Evolutionary conservation across 768 basidiomycete species (phyloP).

Genomic region (Lactarius hatsudake): DNA sequence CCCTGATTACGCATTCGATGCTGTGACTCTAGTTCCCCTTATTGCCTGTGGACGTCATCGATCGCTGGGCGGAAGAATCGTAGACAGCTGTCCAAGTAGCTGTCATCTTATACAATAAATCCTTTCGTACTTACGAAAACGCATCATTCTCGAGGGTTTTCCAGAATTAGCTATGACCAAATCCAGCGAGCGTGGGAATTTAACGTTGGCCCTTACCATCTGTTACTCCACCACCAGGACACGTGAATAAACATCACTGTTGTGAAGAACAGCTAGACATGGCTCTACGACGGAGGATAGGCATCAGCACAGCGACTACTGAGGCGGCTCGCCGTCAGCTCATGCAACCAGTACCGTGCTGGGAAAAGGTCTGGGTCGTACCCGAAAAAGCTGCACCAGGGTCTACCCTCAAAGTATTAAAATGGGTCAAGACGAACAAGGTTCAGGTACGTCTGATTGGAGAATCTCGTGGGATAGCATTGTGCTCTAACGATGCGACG

Average conservation of each 20-base stretch:
- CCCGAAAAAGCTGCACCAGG: conserved; percentile 55
- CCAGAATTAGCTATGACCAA: neutral
- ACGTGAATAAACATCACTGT: neutral
- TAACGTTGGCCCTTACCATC: neutral
- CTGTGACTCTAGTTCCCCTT: neutral
- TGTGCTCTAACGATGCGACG: conserved; percentile 10
- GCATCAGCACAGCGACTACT: conserved; percentile 70
- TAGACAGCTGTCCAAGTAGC: neutral
- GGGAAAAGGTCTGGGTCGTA: conserved; percentile 74
- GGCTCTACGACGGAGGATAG: conserved; percentile 74
- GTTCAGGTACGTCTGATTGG: conserved; percentile 51
- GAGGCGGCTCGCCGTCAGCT: conserved; percentile 79
- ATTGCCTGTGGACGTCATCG: conserved; percentile 42
- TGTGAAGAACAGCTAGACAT: conserved; percentile 37
- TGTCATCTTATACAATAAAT: neutral
- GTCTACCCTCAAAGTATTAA: conserved; percentile 62
- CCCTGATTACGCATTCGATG: neutral
- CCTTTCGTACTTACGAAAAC: neutral
- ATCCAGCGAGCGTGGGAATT: neutral
- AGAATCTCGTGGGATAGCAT: neutral
- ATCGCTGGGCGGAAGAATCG: conserved; percentile 58
- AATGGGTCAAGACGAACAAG: conserved; percentile 81
- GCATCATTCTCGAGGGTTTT: neutral
- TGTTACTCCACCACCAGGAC: neutral
- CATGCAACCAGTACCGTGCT: conserved; percentile 87